Evolutionary conservation across 139 green algal species (phyloP).

Genomic region (Tetratostichococcus sp.): DNA sequence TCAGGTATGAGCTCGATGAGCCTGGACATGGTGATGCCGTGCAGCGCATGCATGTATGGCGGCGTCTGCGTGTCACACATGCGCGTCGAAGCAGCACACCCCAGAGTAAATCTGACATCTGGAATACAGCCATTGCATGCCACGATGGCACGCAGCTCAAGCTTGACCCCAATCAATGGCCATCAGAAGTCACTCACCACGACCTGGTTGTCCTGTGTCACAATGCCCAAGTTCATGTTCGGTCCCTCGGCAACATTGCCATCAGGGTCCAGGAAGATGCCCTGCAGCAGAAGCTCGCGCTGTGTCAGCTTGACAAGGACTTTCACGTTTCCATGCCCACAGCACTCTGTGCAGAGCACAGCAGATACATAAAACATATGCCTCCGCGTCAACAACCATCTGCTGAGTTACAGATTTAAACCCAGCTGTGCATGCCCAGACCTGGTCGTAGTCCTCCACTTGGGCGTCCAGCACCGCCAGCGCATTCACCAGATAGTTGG

Average conservation of each 20-base stretch:
- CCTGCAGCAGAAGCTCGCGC: slow-evolving; percentile 36
- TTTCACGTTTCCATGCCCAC: background rate
- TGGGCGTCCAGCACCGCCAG: slow-evolving; percentile 51
- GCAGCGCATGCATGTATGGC: slow-evolving; percentile 39
- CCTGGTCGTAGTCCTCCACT: slow-evolving; percentile 42
- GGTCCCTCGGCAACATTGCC: slow-evolving; percentile 61
- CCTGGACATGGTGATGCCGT: slow-evolving; percentile 49
- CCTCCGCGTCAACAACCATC: no score
- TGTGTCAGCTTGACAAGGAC: background rate
- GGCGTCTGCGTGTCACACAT: slow-evolving; percentile 25
- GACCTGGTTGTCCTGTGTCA: slow-evolving; percentile 60
- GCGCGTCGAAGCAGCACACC: no score
- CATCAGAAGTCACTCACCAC: slow-evolving; percentile 38
- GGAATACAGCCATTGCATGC: no score
- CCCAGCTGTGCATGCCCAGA: no score
- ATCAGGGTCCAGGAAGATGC: slow-evolving; percentile 67
- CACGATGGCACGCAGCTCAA: no score
- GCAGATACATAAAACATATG: no score
- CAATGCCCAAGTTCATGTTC: slow-evolving; percentile 63
- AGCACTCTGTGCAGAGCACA: no score
- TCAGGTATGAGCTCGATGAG: slow-evolving; percentile 59
- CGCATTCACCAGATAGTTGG: slow-evolving; percentile 60
- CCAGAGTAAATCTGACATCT: no score
- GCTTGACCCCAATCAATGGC: no score
- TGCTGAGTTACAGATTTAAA: no score